Evolutionary conservation across 2,329 filamentous ascomycete genomes (phyloP).

Genomic region (Monosporascus sp.): DNA sequence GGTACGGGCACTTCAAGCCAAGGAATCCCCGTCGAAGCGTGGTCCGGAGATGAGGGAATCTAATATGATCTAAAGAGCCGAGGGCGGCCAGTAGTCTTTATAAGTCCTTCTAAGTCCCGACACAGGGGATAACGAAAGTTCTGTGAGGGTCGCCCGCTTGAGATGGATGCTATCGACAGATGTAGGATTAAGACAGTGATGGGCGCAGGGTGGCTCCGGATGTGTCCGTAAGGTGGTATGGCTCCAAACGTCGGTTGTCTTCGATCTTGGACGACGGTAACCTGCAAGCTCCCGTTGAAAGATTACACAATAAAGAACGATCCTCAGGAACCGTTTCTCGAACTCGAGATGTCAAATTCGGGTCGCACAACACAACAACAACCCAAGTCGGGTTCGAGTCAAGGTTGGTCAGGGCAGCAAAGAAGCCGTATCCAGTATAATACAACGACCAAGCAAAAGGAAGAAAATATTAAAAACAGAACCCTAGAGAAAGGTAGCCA

Average conservation of each 20-base stretch:
- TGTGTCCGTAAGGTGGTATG: neutral
- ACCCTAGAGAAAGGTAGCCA: slow-evolving; percentile 37
- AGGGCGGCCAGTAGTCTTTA: neutral
- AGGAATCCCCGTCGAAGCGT: neutral
- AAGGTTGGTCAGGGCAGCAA: neutral
- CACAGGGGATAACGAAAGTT: neutral
- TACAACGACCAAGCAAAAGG: slow-evolving; percentile 23
- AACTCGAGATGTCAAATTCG: neutral
- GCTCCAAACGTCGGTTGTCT: neutral
- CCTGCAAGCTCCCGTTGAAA: neutral
- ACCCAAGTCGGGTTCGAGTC: neutral
- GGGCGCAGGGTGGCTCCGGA: neutral
- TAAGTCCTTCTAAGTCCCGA: neutral
- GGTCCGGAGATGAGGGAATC: neutral
- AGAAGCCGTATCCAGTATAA: slow-evolving; percentile 19
- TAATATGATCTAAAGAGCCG: neutral
- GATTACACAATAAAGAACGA: neutral
- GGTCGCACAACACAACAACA: neutral
- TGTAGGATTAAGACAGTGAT: neutral
- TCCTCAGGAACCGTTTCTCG: neutral
- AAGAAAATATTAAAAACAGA: neutral
- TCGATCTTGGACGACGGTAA: neutral
- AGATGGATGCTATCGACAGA: neutral
- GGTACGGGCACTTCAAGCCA: neutral
- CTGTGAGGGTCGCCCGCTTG: neutral